Percentiles rank a stretch among this genome's conserved stretches.
Conservation (phyloP, 2,329 filamentous ascomycete species). For the Raffaelea deltoideospora region DNA sequence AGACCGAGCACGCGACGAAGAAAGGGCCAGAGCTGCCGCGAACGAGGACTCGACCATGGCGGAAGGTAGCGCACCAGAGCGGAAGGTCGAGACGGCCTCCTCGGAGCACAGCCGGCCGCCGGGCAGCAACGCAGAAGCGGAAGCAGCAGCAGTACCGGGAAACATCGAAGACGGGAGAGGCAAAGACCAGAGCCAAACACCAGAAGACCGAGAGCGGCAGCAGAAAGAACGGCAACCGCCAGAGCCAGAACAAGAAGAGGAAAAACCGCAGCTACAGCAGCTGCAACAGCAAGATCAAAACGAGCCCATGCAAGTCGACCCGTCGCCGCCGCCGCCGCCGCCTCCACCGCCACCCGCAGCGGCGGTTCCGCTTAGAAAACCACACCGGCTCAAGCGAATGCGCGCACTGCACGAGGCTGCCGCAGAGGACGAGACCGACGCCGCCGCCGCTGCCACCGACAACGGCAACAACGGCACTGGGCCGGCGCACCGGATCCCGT, state of each 20-base stretch:
- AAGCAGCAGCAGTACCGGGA: background rate
- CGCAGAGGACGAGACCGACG: slow-evolving; percentile 1
- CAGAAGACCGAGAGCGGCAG: background rate
- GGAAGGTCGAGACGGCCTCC: no score
- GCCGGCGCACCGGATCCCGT: background rate
- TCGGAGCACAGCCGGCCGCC: background rate
- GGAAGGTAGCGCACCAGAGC: no score
- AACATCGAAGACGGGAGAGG: no score
- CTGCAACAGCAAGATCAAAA: background rate
- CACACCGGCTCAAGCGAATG: slow-evolving; percentile 6
- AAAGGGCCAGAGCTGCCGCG: no score
- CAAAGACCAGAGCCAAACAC: background rate
- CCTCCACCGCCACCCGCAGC: background rate
- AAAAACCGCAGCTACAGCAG: background rate
- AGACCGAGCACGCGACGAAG: no score
- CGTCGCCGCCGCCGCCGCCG: background rate
- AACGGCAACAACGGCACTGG: no score
- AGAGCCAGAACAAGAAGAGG: background rate
- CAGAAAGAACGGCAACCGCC: background rate
- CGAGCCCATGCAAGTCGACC: background rate
- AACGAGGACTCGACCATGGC: no score
- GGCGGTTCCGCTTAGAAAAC: background rate
- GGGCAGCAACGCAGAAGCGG: background rate
- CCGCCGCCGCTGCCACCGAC: background rate
- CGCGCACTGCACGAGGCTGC: slow-evolving; percentile 2